phyloP scores from a whole-genome alignment of 1,284 basidiomycete species.

The Cerrena zonata region DNA sequence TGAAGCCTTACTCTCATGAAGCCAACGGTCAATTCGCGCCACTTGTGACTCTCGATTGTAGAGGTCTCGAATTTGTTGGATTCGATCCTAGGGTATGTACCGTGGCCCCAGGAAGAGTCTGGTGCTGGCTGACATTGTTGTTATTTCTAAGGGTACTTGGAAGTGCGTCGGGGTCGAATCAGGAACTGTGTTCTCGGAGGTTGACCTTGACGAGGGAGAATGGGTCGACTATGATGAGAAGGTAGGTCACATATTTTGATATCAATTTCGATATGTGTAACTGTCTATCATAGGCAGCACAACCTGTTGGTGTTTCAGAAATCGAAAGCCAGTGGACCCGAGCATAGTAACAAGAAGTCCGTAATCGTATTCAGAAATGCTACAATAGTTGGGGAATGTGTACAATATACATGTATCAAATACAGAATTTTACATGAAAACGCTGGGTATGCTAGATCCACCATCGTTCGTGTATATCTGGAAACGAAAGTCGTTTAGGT shows the following conservation, averaged over 20 bases:
- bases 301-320: conserved; percentile 61
- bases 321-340: conserved; percentile 61
- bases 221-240: conserved; percentile 83
- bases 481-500: too few relatives aligned
- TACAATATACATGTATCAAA: too few relatives aligned
- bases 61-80: conserved; percentile 68
- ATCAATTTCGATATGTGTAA: not conserved
- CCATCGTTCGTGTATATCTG: too few relatives aligned
- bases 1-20: conserved; percentile 54
- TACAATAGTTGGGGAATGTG: too few relatives aligned
- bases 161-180: conserved; percentile 56
- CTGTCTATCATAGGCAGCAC: conserved; percentile 40
- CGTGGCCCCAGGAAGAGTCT: too few relatives aligned
- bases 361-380: too few relatives aligned
- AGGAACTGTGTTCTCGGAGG: conserved; percentile 52
- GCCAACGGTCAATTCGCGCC: conserved; percentile 54
- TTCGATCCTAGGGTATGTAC: conserved; percentile 59
- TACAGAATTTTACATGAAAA: too few relatives aligned
- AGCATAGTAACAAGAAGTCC: conserved; percentile 34
- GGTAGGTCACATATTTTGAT: conserved; percentile 31
- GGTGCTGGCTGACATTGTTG: too few relatives aligned
- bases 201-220: conserved; percentile 59
- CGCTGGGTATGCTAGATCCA: too few relatives aligned
- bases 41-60: conserved; percentile 65
- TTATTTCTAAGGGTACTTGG: conserved; percentile 67